Conservation (phyloP, 805 yeast genomes). For the Brettanomyces naardenensis region DNA sequence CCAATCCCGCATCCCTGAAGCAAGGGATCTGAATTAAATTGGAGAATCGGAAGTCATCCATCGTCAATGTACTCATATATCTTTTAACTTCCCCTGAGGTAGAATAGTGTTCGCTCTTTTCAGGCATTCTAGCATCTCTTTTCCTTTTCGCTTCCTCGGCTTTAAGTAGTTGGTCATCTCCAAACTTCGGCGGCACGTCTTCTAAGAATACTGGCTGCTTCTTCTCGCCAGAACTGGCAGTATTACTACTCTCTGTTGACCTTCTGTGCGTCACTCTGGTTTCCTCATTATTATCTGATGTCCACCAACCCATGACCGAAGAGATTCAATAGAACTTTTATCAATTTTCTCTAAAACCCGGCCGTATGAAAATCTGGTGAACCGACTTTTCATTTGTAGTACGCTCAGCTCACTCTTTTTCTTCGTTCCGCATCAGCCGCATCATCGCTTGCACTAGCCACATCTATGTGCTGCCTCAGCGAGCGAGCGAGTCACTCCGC, state of each 20-base stretch:
- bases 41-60: constrained; percentile 44
- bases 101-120: constrained; percentile 8
- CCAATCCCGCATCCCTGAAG: constrained; percentile 68
- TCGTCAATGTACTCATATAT: constrained; percentile 26
- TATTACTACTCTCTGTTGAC: constrained; percentile 2
- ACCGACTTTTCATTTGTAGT: no score
- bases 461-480: no score
- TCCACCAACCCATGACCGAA: constrained; percentile 10
- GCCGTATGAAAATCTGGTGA: no score
- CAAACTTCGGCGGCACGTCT: constrained; percentile 46
- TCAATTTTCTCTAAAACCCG: no score
- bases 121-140: neutral
- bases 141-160: neutral
- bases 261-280: no score
- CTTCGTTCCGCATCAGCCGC: no score
- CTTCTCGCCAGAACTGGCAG: constrained; percentile 3
- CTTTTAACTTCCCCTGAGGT: constrained; percentile 15
- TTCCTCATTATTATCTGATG: constrained; percentile 5
- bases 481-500: no score
- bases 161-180: constrained; percentile 2
- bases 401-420: no score
- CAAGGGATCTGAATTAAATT: constrained; percentile 60
- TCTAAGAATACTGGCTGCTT: constrained; percentile 32
- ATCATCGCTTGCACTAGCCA: no score
- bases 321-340: no score